Evolutionary conservation across 306 rosid species (phyloP).

Genomic region (Cotoneaster glaucophyllus): DNA sequence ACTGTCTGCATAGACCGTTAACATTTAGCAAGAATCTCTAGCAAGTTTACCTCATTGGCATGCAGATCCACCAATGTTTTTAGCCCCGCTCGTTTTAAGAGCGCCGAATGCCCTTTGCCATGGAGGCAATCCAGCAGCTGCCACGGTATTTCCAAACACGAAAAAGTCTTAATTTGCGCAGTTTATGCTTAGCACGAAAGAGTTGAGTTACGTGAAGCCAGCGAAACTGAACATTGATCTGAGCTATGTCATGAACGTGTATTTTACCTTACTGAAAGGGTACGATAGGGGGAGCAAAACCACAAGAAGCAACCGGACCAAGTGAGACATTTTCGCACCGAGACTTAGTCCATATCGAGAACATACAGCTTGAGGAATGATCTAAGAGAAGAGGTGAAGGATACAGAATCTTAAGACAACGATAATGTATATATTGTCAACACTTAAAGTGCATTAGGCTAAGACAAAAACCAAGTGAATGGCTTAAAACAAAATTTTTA

Average conservation of each 20-base stretch:
- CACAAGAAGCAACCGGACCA: constrained; percentile 53
- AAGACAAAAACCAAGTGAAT: background rate
- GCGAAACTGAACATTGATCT: background rate
- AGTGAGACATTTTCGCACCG: constrained; percentile 52
- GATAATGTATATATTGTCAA: background rate
- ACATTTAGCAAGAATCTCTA: no score
- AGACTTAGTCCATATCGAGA: constrained; percentile 54
- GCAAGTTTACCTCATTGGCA: constrained; percentile 46
- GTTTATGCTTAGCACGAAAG: background rate
- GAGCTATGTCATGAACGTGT: background rate
- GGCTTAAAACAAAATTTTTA: background rate
- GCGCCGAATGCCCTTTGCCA: constrained; percentile 56
- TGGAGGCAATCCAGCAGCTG: constrained; percentile 70
- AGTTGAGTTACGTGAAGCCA: background rate
- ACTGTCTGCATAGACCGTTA: background rate
- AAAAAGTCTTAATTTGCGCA: background rate
- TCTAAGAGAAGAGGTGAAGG: constrained; percentile 26
- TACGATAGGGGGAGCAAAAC: constrained; percentile 65
- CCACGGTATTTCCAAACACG: background rate
- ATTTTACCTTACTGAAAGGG: constrained; percentile 72
- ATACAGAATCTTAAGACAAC: background rate
- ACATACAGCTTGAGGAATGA: constrained; percentile 75
- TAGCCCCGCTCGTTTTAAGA: constrained; percentile 62
- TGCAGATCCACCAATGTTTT: constrained; percentile 78
- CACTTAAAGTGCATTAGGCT: background rate